phyloP scores from a whole-genome alignment of 306 rosid species.

The Prunus persica region DNA sequence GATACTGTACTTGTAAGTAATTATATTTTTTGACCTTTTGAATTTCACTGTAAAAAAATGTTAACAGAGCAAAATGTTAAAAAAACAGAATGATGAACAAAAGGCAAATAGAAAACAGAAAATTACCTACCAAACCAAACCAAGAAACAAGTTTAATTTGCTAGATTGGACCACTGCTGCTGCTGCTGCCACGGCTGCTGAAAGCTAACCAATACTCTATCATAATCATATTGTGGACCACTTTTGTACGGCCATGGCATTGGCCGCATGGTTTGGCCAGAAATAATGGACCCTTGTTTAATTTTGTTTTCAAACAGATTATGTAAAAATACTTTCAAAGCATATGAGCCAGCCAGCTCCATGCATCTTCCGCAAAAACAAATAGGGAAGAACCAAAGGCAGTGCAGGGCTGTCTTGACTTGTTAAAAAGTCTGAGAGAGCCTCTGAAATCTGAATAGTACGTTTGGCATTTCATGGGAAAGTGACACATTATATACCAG shows the following conservation, averaged over 20 bases:
- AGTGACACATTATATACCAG: slow-evolving; percentile 27
- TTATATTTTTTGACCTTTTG: too few relatives aligned
- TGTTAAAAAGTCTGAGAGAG: background rate
- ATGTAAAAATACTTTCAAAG: too few relatives aligned
- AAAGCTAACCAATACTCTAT: background rate
- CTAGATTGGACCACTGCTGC: background rate
- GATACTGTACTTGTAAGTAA: too few relatives aligned
- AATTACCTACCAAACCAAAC: background rate
- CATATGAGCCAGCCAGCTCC: too few relatives aligned
- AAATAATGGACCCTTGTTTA: background rate
- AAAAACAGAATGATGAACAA: too few relatives aligned
- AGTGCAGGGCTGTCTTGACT: background rate
- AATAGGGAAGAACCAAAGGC: background rate
- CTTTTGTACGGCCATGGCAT: background rate
- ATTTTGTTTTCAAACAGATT: background rate
- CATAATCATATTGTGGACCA: background rate
- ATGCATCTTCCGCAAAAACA: background rate
- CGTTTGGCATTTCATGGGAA: slow-evolving; percentile 35
- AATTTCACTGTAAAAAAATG: too few relatives aligned
- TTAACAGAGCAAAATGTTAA: too few relatives aligned
- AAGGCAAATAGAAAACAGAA: background rate
- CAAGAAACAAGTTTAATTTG: background rate
- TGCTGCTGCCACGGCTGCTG: background rate
- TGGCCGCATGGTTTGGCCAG: background rate
- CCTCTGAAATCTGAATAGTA: background rate